phyloP scores from a whole-genome alignment of 129 eudicot species.

The Scalesia atractyloides region DNA sequence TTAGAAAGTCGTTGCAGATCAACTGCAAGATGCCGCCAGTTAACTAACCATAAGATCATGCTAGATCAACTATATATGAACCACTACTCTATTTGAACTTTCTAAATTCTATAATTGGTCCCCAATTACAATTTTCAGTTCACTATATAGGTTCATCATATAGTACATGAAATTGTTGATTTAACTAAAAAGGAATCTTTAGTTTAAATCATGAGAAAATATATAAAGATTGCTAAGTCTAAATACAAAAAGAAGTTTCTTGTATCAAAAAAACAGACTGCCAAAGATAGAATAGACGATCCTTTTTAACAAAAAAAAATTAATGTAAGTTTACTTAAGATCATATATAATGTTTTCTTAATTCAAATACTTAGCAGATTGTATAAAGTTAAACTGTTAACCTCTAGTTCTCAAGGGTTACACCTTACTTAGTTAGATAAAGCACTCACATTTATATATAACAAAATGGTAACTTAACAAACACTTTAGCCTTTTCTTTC shows the following conservation, averaged over 20 bases:
- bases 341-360: neutral
- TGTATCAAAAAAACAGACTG: neutral
- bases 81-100: neutral
- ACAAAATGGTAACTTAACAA: neutral
- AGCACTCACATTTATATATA: neutral
- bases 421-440: neutral
- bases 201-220: neutral
- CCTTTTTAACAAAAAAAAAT: neutral
- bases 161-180: neutral
- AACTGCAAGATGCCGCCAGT: neutral
- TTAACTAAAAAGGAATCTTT: neutral
- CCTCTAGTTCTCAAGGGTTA: neutral
- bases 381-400: neutral
- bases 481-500: neutral
- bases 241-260: neutral
- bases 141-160: neutral
- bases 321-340: neutral
- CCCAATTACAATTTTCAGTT: neutral
- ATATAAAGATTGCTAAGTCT: neutral
- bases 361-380: neutral
- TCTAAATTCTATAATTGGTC: neutral
- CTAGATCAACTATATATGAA: neutral
- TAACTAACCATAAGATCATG: slow-evolving; percentile 3
- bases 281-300: neutral
- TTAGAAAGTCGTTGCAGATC: neutral